Evolutionary conservation across 208 protist species (phyloP).

Genomic region (Trypanosoma rangeli): DNA sequence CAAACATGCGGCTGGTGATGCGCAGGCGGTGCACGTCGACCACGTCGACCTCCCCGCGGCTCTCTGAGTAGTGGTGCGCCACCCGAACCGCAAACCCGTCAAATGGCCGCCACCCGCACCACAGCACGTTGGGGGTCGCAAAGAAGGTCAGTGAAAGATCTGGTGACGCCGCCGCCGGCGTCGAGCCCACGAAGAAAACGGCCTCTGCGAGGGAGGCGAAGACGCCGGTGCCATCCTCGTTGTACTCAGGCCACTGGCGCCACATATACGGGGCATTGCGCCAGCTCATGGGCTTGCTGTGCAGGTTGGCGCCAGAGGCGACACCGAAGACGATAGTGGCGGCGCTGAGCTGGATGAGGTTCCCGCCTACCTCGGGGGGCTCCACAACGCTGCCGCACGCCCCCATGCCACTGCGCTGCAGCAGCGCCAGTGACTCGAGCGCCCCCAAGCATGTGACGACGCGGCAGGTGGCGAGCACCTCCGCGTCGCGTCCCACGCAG

Average conservation of each 20-base stretch:
- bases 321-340: conserved; percentile 60
- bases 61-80: conserved; percentile 65
- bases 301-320: conserved; percentile 22
- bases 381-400: conserved; percentile 40
- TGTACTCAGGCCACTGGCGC: conserved; percentile 72
- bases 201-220: conserved; percentile 64
- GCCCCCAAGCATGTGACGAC: conserved; percentile 57
- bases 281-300: conserved; percentile 70
- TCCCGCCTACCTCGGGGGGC: conserved; percentile 43
- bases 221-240: conserved; percentile 54
- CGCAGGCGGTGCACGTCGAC: not conserved
- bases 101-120: conserved; percentile 30
- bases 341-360: conserved; percentile 54
- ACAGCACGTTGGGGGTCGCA: conserved; percentile 54
- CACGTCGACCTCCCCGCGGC: conserved; percentile 47
- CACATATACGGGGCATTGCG: conserved; percentile 54
- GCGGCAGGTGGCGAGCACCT: conserved; percentile 10
- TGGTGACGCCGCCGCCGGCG: conserved; percentile 22
- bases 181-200: conserved; percentile 57
- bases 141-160: conserved; percentile 68
- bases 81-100: conserved; percentile 69
- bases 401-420: conserved; percentile 64
- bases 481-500: not conserved
- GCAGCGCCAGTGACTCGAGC: conserved; percentile 53
- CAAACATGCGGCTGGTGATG: conserved; percentile 51